Evolutionary conservation across 805 yeast genomes (phyloP).

Genomic region (Saturnispora mendoncae): DNA sequence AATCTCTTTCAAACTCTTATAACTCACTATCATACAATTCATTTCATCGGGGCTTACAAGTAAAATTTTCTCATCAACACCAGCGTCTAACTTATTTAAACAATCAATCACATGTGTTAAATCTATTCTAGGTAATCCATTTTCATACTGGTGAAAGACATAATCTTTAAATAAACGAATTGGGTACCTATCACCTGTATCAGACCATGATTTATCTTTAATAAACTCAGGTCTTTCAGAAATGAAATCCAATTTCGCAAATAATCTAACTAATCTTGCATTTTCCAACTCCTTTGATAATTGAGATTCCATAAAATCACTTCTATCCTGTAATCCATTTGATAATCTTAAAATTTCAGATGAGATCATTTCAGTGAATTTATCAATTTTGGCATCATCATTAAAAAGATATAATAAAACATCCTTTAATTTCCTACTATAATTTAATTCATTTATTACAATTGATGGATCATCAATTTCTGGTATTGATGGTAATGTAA

Average conservation of each 20-base stretch:
- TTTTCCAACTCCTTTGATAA: constrained; percentile 76
- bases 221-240: constrained; percentile 63
- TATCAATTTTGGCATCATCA: constrained; percentile 23
- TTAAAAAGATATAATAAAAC: constrained; percentile 33
- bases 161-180: constrained; percentile 71
- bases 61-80: constrained; percentile 73
- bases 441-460: constrained; percentile 25
- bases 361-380: constrained; percentile 33
- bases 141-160: constrained; percentile 79
- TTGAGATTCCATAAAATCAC: constrained; percentile 53
- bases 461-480: constrained; percentile 15
- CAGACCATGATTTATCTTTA: constrained; percentile 54
- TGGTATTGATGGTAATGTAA: constrained; percentile 19
- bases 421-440: constrained; percentile 38
- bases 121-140: constrained; percentile 74
- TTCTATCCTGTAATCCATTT: constrained; percentile 41
- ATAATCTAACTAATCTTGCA: constrained; percentile 72
- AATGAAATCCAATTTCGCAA: constrained; percentile 73
- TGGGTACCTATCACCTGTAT: constrained; percentile 67
- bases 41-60: constrained; percentile 79
- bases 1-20: constrained; percentile 68
- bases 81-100: constrained; percentile 87
- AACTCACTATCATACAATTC: constrained; percentile 76
- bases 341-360: constrained; percentile 38
- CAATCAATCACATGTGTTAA: constrained; percentile 70